Conservation (phyloP, 1,284 basidiomycete species). For the Leccinum pachyderme region DNA sequence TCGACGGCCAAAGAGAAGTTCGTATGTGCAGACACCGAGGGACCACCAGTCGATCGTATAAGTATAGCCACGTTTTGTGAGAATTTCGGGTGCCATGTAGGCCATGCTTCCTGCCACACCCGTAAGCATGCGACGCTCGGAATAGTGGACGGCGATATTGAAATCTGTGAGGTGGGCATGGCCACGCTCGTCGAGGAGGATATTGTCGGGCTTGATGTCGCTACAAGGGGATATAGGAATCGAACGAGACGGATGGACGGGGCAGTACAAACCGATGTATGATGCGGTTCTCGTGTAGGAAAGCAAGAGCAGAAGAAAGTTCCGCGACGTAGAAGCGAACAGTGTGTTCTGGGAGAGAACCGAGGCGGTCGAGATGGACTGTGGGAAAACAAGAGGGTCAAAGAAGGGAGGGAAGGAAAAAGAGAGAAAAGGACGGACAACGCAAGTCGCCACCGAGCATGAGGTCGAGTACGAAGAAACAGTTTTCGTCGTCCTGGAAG, state of each 20-base stretch:
- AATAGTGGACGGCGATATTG: constrained; percentile 97
- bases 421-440: constrained; percentile 56
- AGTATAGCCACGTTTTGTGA: constrained; percentile 81
- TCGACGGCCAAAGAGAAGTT: constrained; percentile 87
- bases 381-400: constrained; percentile 13
- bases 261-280: constrained; percentile 78
- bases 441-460: constrained; percentile 97
- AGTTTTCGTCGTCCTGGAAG: constrained; percentile 99
- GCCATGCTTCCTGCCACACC: constrained; percentile 99
- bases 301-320: constrained; percentile 85
- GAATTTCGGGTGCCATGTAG: constrained; percentile 97
- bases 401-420: constrained; percentile 32
- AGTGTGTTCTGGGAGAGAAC: constrained; percentile 78
- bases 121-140: constrained; percentile 77
- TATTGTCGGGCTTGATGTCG: constrained; percentile 97
- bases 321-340: constrained; percentile 93
- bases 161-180: constrained; percentile 98
- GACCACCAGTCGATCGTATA: constrained; percentile 97
- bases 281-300: constrained; percentile 88
- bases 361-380: constrained; percentile 93
- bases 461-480: constrained; percentile 97
- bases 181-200: constrained; percentile 91
- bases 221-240: constrained; percentile 40
- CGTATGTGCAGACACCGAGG: constrained; percentile 88
- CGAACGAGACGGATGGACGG: constrained; percentile 29